These are phyloP conservation scores for Lasiodiplodia gonubiensis DNA, from an alignment of 2,329 filamentous ascomycete species.

Conservation along the genomic window DNA sequence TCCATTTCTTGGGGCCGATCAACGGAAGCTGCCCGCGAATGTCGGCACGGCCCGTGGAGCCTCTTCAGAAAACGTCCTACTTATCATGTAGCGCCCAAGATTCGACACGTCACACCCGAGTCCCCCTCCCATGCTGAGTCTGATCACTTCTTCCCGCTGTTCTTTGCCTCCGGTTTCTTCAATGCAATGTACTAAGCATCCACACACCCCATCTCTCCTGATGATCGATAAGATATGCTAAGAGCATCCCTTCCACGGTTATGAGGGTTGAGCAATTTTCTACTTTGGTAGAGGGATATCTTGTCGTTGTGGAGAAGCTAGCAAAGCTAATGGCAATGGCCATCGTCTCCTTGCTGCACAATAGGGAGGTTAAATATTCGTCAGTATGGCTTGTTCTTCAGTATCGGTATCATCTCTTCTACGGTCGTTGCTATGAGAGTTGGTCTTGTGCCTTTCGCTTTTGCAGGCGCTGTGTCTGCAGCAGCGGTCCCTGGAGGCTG, in stretches of 20 bases:
- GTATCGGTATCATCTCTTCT: neutral
- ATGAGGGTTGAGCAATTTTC: neutral
- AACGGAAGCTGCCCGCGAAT: neutral
- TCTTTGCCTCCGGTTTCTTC: neutral
- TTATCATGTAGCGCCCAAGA: neutral
- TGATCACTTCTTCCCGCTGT: neutral
- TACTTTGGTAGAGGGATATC: neutral
- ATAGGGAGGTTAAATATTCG: neutral
- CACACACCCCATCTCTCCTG: neutral
- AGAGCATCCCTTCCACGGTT: neutral
- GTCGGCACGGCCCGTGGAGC: neutral
- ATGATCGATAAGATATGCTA: neutral
- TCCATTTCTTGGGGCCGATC: neutral
- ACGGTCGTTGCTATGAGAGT: slow-evolving; percentile 1
- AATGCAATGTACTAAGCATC: neutral
- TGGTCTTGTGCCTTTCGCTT: slow-evolving; percentile 2
- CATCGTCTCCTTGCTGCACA: neutral
- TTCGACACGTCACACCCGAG: neutral
- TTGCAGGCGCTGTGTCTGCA: neutral
- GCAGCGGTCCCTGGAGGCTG: neutral
- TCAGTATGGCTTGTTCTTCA: neutral
- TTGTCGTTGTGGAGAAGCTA: neutral
- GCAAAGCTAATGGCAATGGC: neutral
- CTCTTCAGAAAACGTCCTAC: neutral
- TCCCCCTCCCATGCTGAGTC: neutral